Evolutionary conservation across 2,329 filamentous ascomycete species (phyloP), one percentile per base, ranked within the genome.

Genomic region (Fusarium chaquense): DNA sequence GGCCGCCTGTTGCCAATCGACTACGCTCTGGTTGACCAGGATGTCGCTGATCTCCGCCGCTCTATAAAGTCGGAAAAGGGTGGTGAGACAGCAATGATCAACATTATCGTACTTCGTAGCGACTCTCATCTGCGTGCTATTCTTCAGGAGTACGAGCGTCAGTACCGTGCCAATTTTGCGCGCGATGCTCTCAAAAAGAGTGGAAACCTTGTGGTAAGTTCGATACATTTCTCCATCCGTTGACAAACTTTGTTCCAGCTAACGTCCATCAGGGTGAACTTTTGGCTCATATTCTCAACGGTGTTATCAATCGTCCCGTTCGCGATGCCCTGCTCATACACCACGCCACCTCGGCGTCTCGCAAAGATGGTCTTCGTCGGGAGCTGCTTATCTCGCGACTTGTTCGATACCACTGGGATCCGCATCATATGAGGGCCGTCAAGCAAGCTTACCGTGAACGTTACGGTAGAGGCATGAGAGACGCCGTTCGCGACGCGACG

Each of bases 251-350:
- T n/a, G 10, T 40, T 28, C 18, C 12, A 35, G n/a, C 56, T 65
- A 47, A 69, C 58, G 28, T n/a, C 40, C 12, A 33, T 35, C 46
- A 98, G 94, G 96, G 96, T 69, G 96, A 99, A 82, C 90, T 97
- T 22, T 89, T 98, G 38, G 93, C 94, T 0, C 96, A 98, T 80
- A 93, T 98, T 73, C 90, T 99, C 76, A 98, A 98, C 81, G 96
- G 96, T 75, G 90, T 97, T 60, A 97, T 98, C 83, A 98, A 98
- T 82, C 92, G 92, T 62, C 94, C 96, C 8, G 93, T 97, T 67
- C 93, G 96, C 58, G 96, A 98, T 79, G 93, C 95, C 5, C 86
- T 98, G 38, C 89, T 98, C 4, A 85, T 99, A 3, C 90, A 97
- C 79, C 96, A 98, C 82, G 95, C 96, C 3, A 89, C 98, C 70